Conservation (phyloP, 1,284 basidiomycete species). For the Serendipita sp. region DNA sequence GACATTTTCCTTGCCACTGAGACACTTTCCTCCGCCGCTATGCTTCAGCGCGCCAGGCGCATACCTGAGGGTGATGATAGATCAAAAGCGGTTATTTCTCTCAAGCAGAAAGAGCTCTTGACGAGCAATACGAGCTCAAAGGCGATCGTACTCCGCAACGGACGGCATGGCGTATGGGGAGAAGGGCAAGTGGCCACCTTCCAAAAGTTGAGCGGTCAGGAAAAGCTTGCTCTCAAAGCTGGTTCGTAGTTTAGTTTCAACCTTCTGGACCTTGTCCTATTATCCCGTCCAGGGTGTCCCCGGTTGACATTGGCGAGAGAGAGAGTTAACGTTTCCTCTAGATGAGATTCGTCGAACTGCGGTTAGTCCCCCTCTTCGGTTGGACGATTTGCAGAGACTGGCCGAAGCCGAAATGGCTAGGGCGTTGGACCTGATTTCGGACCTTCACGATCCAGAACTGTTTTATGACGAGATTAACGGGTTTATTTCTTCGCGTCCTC, state of each 20-base stretch:
- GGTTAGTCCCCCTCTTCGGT: background rate
- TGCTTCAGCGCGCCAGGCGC: background rate
- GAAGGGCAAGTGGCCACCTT: background rate
- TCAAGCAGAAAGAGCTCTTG: background rate
- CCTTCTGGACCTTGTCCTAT: background rate
- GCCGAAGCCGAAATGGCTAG: background rate
- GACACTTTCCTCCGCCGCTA: background rate
- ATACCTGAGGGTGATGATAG: background rate
- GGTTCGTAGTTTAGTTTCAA: background rate
- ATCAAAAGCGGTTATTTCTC: background rate
- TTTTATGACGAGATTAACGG: background rate
- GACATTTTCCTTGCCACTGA: too few relatives aligned
- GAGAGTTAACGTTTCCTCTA: background rate
- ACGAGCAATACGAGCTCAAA: background rate
- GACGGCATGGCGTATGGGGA: background rate
- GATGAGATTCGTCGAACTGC: background rate
- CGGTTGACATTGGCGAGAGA: too few relatives aligned
- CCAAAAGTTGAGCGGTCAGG: background rate
- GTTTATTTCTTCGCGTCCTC: background rate
- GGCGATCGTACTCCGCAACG: background rate
- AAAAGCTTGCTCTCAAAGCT: background rate
- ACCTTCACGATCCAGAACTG: background rate
- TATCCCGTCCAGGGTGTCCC: background rate
- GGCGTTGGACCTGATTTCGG: background rate
- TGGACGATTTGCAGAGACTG: background rate